Base-by-base conservation (phyloP, 2,329 filamentous ascomycete genomes). In the Grosmannia clavigera region DNA sequence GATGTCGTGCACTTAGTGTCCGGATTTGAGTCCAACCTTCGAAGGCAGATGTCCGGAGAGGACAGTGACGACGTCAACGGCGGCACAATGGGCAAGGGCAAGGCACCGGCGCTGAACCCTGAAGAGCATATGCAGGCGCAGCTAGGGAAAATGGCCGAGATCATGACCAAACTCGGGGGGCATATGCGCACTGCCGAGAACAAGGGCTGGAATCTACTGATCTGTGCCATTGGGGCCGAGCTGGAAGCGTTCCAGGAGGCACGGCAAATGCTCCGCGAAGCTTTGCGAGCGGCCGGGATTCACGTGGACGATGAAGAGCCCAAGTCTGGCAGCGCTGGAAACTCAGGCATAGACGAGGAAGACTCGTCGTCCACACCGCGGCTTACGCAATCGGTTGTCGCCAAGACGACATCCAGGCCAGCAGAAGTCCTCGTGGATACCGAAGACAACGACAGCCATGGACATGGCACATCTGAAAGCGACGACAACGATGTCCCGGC, bases 211-310 rank as follows among this genome's bases (percentile, higher is more conserved):
- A 91, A 86, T 60, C 73, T 92, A 19, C 75, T 92, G 22, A 84
- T 91, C 5, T 88, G 83, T 58, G 87, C 87, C 12, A 83, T 92
- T 40, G 86, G 87, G 0, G 88, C 88, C 0, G 88, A 72, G 60
- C 65, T 73, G 5, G 68, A 69, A 52, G 70, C 69, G 0, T 71
- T 74, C 27, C 66, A 62, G 19, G 70, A 73, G 48, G 73, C 70
- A 0, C 66, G 68, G 33, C 27, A 50, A 22, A 66, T 72, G 63
- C 64, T 72, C 1, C 65, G 64, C 0, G 66, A 70, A 6, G 68
- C 69, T 3, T 60, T 74, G 19, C 68, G 66, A 4, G 66, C 64
- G 1, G 66, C 70, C 1, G 71, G 73, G 0, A 65, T 70, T 38
- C 67, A 67, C 6, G 63, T 69, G 46, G 67, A 65, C 9, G 64